Percentiles rank a stretch among this genome's conserved stretches.
Conservation (phyloP, 306 rosid genomes). For the Vicia faba region DNA sequence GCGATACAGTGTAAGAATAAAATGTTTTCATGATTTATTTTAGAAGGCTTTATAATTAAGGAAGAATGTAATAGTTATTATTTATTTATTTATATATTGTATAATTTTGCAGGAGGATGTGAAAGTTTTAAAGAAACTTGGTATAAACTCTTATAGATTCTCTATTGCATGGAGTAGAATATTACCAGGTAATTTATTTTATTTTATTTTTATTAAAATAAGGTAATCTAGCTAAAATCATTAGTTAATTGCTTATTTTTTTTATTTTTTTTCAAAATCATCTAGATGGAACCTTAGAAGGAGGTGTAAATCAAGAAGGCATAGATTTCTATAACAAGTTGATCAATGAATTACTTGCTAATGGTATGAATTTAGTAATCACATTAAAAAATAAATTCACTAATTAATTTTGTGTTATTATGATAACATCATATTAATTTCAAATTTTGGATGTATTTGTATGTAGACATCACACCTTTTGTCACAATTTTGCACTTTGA, state of each 20-base stretch:
- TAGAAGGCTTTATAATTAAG: too few relatives aligned
- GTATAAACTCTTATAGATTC: slow-evolving; percentile 38
- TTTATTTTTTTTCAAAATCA: background rate
- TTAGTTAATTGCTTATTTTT: background rate
- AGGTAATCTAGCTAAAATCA: background rate
- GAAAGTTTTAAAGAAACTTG: slow-evolving; percentile 29
- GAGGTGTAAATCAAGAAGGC: slow-evolving; percentile 17
- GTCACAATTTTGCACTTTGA: slow-evolving; percentile 38
- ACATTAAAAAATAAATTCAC: too few relatives aligned
- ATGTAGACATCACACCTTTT: slow-evolving; percentile 35
- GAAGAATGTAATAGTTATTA: too few relatives aligned
- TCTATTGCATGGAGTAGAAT: slow-evolving; percentile 48
- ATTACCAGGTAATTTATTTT: slow-evolving; percentile 29
- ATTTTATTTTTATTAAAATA: background rate
- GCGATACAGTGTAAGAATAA: background rate
- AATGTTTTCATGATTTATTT: background rate
- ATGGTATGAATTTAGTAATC: slow-evolving; percentile 19
- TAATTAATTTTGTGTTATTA: too few relatives aligned
- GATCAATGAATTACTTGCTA: slow-evolving; percentile 33
- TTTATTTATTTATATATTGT: background rate
- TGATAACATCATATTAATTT: too few relatives aligned
- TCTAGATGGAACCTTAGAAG: slow-evolving; percentile 40
- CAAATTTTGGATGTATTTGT: background rate
- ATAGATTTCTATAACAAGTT: slow-evolving; percentile 39
- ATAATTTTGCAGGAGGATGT: slow-evolving; percentile 36